phyloP scores from a whole-genome alignment of 345 rosid genomes.

The Eucalyptus sp. region DNA sequence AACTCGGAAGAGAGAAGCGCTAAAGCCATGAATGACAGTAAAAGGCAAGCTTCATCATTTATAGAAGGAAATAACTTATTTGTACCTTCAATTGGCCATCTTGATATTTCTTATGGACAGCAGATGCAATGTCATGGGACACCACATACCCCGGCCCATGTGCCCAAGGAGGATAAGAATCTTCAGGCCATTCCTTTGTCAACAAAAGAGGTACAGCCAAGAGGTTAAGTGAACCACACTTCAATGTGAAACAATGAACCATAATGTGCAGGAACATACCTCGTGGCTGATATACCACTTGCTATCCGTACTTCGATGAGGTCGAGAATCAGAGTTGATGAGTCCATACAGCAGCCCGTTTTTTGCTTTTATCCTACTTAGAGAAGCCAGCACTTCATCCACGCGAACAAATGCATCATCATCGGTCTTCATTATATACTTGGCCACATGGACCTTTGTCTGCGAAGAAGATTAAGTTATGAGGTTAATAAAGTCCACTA shows the following conservation, averaged over 20 bases:
- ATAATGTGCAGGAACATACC: conserved; percentile 24
- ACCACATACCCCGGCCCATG: conserved; percentile 96
- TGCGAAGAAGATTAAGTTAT: conserved; percentile 19
- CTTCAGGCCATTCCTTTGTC: conserved; percentile 78
- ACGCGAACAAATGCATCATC: conserved; percentile 97
- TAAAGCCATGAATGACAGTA: not conserved
- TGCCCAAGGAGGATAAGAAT: conserved; percentile 81
- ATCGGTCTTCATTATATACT: conserved; percentile 93
- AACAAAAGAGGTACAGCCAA: not conserved
- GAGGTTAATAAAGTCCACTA: conserved; percentile 7
- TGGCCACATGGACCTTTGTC: conserved; percentile 73
- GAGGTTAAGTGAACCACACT: not conserved
- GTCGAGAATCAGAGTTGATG: conserved; percentile 74
- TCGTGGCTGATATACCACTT: conserved; percentile 87
- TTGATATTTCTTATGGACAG: conserved; percentile 42
- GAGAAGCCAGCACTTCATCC: conserved; percentile 72
- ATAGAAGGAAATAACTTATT: not conserved
- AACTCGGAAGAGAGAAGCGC: not conserved
- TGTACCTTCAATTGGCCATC: conserved; percentile 56
- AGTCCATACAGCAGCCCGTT: conserved; percentile 79
- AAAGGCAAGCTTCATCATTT: not conserved
- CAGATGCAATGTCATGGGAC: conserved; percentile 66
- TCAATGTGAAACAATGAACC: not conserved
- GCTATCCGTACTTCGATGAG: conserved; percentile 79
- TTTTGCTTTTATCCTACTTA: conserved; percentile 40